Base-by-base conservation (phyloP, 441 rosid genomes). In the Isatis lusitanica region DNA sequence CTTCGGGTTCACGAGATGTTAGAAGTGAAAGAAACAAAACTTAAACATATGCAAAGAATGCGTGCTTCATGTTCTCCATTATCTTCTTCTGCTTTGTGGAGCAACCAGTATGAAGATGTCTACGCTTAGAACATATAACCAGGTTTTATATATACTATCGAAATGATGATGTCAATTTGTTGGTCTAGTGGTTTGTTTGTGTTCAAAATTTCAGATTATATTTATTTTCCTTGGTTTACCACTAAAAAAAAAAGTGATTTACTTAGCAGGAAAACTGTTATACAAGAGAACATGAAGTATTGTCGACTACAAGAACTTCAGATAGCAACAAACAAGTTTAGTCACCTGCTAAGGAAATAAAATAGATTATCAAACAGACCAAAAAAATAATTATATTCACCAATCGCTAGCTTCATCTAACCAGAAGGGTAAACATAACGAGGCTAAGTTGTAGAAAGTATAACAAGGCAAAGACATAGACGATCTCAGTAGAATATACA, bases 401-500 rank as follows among this genome's bases (percentile, higher is more conserved):
- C 48, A 48, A 16, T 36, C 74, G 21, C 36, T 26, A 60, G 60
- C 24, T 61, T 47, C 66, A 47, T 47, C 11, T 24, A 59, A 47
- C 66, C 58, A 21, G 47, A 70, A 12, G 35, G 21, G 24, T 36
- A 42, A 31, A 55, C 52, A 38, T 15, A 26, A 60, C 67, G 21
- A 60, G 5, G 15, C 60, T 35, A 9, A 70, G 58, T 35, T 59
- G 58, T 47, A 16, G 2, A 55, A 30, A 57, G 31, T 30, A 55
- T 12, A 16, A 21, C 9, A 36, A 70, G 21, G 39, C 15, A 10
- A 70, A 13, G 48, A 21, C 51, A 15, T 10, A 53, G 66, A 40
- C 16, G 8, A 61, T 61, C 66, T 24, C 50, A 61, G 5, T 10
- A 63, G 26, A 43, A 43, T 51, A 43, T 51, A 12, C 24, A 59